Evolutionary conservation across 495 filamentous ascomycete species (phyloP).

Genomic region (Aspergillus panamensis): DNA sequence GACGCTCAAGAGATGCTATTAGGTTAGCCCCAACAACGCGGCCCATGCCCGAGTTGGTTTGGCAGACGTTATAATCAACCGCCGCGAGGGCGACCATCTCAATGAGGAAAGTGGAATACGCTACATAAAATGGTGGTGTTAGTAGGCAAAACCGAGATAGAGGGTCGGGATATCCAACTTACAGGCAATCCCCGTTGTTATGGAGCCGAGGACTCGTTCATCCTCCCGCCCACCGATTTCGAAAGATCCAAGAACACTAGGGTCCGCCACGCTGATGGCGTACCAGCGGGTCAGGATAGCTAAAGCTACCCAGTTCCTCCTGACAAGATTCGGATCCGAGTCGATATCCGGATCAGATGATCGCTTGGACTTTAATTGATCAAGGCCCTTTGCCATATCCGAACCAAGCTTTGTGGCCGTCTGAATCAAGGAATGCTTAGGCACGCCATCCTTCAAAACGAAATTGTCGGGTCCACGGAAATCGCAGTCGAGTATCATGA

Average conservation of each 20-base stretch:
- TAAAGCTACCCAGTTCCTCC: slow-evolving; percentile 72
- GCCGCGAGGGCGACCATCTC: slow-evolving; percentile 39
- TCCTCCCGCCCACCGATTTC: slow-evolving; percentile 57
- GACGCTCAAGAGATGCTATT: slow-evolving; percentile 39
- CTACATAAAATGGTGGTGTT: slow-evolving; percentile 18
- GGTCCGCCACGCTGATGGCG: slow-evolving; percentile 63
- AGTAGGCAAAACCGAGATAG: slow-evolving; percentile 7
- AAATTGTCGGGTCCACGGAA: slow-evolving; percentile 46
- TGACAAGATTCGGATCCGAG: slow-evolving; percentile 64
- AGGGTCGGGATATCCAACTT: slow-evolving; percentile 43
- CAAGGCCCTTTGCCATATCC: slow-evolving; percentile 40
- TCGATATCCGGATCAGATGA: slow-evolving; percentile 53
- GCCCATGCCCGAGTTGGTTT: slow-evolving; percentile 39
- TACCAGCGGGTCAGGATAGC: slow-evolving; percentile 75
- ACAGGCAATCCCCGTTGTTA: slow-evolving; percentile 64
- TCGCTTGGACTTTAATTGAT: slow-evolving; percentile 37
- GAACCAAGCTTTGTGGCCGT: slow-evolving; percentile 41
- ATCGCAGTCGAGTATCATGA: slow-evolving; percentile 47
- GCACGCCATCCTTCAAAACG: slow-evolving; percentile 40
- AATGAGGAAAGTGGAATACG: slow-evolving; percentile 46
- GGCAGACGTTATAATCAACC: slow-evolving; percentile 39
- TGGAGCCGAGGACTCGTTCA: slow-evolving; percentile 59
- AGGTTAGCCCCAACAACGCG: slow-evolving; percentile 40
- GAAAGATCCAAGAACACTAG: slow-evolving; percentile 51
- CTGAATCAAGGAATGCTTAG: slow-evolving; percentile 43